Percentiles rank a stretch among this genome's conserved stretches.
These are phyloP conservation scores for Sicyos edulis DNA, from an alignment of 306 rosid genomes.

Conservation along the genomic window DNA sequence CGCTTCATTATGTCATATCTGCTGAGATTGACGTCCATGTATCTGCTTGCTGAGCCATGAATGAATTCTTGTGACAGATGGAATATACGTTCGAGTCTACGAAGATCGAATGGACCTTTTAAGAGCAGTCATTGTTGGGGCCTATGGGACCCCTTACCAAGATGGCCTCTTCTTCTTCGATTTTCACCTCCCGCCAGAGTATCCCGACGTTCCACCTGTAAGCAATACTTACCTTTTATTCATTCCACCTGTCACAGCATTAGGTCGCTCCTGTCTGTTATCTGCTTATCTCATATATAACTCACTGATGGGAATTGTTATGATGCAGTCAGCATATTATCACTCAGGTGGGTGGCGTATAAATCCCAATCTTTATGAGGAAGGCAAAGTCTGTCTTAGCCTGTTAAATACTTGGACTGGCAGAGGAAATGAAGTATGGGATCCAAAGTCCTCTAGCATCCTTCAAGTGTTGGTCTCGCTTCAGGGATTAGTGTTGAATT, in stretches of 20 bases:
- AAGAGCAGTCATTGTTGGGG: slow-evolving; percentile 96
- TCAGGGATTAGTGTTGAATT: slow-evolving; percentile 90
- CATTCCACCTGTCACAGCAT: slow-evolving; percentile 3
- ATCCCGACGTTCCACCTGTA: slow-evolving; percentile 97
- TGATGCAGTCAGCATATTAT: slow-evolving; percentile 88
- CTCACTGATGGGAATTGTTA: slow-evolving; percentile 22
- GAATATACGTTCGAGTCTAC: slow-evolving; percentile 79
- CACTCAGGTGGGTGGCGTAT: slow-evolving; percentile 99
- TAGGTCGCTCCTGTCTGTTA: neutral
- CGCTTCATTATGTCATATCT: slow-evolving; percentile 21
- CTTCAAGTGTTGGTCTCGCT: slow-evolving; percentile 97
- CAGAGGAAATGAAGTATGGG: slow-evolving; percentile 99
- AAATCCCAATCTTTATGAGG: slow-evolving; percentile 96
- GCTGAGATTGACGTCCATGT: slow-evolving; percentile 21
- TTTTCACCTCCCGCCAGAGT: slow-evolving; percentile 94
- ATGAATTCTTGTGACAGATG: slow-evolving; percentile 48
- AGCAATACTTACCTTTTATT: slow-evolving; percentile 30
- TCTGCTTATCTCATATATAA: neutral
- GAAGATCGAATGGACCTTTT: slow-evolving; percentile 97
- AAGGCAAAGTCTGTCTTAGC: slow-evolving; percentile 98
- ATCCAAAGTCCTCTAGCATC: slow-evolving; percentile 93
- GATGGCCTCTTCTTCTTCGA: slow-evolving; percentile 98
- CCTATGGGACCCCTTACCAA: slow-evolving; percentile 99
- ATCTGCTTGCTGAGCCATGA: slow-evolving; percentile 18
- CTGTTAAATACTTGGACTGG: slow-evolving; percentile 99